Evolutionary conservation across 495 filamentous ascomycete species (phyloP).

Genomic region (Beverwykella pulmonaria): DNA sequence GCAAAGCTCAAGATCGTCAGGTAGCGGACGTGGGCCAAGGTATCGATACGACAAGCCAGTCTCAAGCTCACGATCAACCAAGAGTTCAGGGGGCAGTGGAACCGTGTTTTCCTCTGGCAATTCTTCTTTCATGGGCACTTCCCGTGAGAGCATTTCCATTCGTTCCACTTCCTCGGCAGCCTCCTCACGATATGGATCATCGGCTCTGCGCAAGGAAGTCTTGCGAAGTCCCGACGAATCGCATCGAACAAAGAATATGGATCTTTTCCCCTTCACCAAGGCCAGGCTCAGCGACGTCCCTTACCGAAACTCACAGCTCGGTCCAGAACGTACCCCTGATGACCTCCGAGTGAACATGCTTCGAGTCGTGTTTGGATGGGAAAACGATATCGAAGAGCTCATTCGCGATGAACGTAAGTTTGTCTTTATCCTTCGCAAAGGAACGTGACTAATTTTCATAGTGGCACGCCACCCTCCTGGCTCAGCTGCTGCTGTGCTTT

Average conservation of each 20-base stretch:
- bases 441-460: constrained; percentile 29
- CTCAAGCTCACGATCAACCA: constrained; percentile 40
- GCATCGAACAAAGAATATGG: constrained; percentile 56
- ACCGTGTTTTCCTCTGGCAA: constrained; percentile 68
- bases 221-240: constrained; percentile 60
- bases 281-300: constrained; percentile 77
- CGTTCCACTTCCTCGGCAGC: constrained; percentile 68
- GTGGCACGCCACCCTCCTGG: constrained; percentile 70
- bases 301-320: constrained; percentile 68
- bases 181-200: constrained; percentile 64
- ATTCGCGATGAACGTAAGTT: constrained; percentile 78
- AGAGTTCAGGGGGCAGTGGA: constrained; percentile 52
- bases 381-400: constrained; percentile 78
- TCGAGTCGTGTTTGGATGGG: constrained; percentile 92
- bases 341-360: constrained; percentile 91
- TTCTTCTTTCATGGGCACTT: constrained; percentile 53
- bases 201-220: constrained; percentile 80
- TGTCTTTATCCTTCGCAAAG: background rate
- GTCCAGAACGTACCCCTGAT: constrained; percentile 75
- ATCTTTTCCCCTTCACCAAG: constrained; percentile 71
- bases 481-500: constrained; percentile 74
- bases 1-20: constrained; percentile 53
- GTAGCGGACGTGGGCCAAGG: constrained; percentile 32
- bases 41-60: constrained; percentile 63
- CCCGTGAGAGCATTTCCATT: constrained; percentile 62